phyloP scores from a whole-genome alignment of 164 flowering plant species.

The Cinnamomum chago region DNA sequence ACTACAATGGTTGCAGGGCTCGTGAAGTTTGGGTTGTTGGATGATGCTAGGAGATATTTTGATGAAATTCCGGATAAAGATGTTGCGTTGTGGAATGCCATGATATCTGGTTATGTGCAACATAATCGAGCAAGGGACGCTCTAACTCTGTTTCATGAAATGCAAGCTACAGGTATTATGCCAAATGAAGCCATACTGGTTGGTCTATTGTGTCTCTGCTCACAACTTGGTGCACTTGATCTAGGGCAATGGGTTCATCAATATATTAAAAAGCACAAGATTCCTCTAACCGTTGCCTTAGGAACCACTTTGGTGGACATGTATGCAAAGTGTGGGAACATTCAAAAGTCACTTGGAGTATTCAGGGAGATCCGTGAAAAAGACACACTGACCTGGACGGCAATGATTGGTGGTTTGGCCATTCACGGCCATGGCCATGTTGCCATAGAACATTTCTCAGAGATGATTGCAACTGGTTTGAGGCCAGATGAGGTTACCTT shows the following conservation, averaged over 20 bases:
- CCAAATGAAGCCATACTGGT: conserved; percentile 67
- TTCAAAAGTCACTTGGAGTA: conserved; percentile 44
- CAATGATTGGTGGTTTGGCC: conserved; percentile 65
- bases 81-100: conserved; percentile 67
- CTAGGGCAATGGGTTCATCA: conserved; percentile 63
- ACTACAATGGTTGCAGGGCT: conserved; percentile 62
- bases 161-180: conserved; percentile 38
- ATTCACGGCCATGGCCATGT: conserved; percentile 49
- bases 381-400: conserved; percentile 64
- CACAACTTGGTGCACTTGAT: conserved; percentile 68
- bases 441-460: conserved; percentile 44
- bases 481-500: conserved; percentile 67
- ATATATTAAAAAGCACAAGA: conserved; percentile 41
- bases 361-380: conserved; percentile 43
- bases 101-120: conserved; percentile 60
- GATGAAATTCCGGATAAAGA: conserved; percentile 58
- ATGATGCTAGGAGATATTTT: conserved; percentile 40
- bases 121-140: conserved; percentile 52
- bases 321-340: conserved; percentile 79
- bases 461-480: conserved; percentile 50
- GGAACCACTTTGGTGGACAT: conserved; percentile 73
- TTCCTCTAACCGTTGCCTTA: conserved; percentile 40
- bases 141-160: conserved; percentile 52
- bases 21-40: conserved; percentile 40
- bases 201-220: conserved; percentile 53